Evolutionary conservation across 1,139 yeast genomes (phyloP).

Genomic region (Chernovozyma sophiae-reginae): DNA sequence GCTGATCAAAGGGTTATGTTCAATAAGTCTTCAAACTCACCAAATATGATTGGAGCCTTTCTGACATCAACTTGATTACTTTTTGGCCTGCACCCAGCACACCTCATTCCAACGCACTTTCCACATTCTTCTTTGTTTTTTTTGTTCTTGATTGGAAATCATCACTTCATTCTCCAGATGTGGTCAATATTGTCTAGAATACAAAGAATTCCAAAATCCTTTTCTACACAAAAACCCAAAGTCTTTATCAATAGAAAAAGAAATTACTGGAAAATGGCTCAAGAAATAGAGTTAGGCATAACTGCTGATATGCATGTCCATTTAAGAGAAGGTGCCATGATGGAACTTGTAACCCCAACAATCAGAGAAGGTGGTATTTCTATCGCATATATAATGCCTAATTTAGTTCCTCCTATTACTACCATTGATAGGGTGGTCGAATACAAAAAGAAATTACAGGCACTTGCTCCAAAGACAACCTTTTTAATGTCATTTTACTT

Average conservation of each 20-base stretch:
- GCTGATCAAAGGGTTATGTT: too few relatives aligned
- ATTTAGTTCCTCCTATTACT: conserved; percentile 86
- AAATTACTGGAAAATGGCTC: conserved; percentile 10
- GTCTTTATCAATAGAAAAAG: not conserved
- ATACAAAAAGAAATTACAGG: conserved; percentile 62
- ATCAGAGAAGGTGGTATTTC: conserved; percentile 87
- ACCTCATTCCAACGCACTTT: too few relatives aligned
- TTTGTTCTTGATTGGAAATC: too few relatives aligned
- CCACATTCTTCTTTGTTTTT: too few relatives aligned
- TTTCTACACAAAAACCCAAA: too few relatives aligned
- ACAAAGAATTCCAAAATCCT: too few relatives aligned
- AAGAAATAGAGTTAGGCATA: conserved; percentile 59
- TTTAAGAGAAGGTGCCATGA: conserved; percentile 89
- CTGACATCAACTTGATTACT: too few relatives aligned
- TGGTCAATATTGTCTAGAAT: too few relatives aligned
- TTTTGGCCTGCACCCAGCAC: too few relatives aligned
- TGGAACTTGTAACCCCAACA: conserved; percentile 86
- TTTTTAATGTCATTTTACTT: conserved; percentile 89
- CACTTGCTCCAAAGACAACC: conserved; percentile 77
- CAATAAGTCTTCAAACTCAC: too few relatives aligned
- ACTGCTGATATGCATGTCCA: conserved; percentile 98
- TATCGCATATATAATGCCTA: conserved; percentile 94
- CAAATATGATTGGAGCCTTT: too few relatives aligned
- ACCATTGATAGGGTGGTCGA: conserved; percentile 69
- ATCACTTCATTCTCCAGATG: too few relatives aligned